phyloP scores from a whole-genome alignment of 2,329 filamentous ascomycete species.

The Clonostachys byssicola region DNA sequence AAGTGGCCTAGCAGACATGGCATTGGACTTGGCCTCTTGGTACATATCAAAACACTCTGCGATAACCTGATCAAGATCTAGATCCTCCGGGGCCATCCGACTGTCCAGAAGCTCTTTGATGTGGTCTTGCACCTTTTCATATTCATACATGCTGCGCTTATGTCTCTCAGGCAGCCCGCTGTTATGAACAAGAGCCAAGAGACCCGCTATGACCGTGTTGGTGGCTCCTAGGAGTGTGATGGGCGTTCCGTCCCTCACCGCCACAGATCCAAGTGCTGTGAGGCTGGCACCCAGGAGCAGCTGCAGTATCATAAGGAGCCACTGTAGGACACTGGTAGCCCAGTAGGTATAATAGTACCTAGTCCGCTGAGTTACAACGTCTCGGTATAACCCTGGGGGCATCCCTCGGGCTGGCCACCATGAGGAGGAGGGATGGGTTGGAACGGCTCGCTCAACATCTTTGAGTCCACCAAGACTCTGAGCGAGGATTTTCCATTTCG shows the following conservation, averaged over 20 bases:
- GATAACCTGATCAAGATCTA: slow-evolving; percentile 39
- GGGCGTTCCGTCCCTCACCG: slow-evolving; percentile 25
- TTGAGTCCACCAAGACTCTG: too few relatives aligned
- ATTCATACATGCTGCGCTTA: slow-evolving; percentile 42
- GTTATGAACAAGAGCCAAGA: slow-evolving; percentile 48
- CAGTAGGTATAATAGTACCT: slow-evolving; percentile 40
- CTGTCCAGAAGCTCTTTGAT: slow-evolving; percentile 45
- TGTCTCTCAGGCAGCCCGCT: slow-evolving; percentile 48
- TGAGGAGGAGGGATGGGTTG: neutral
- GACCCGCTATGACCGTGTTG: slow-evolving; percentile 44
- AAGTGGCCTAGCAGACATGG: too few relatives aligned
- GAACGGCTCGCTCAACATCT: too few relatives aligned
- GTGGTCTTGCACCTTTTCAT: slow-evolving; percentile 42
- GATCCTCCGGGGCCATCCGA: slow-evolving; percentile 33
- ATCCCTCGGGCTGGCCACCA: slow-evolving; percentile 42
- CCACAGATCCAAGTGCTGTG: slow-evolving; percentile 42
- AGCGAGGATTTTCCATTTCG: too few relatives aligned
- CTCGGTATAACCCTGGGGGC: slow-evolving; percentile 42
- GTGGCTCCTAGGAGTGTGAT: slow-evolving; percentile 43
- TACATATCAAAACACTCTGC: slow-evolving; percentile 40
- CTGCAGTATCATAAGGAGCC: slow-evolving; percentile 43
- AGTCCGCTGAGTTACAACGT: slow-evolving; percentile 36
- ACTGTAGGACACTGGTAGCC: slow-evolving; percentile 32
- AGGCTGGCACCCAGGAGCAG: slow-evolving; percentile 42
- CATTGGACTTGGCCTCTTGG: slow-evolving; percentile 33